phyloP scores from a whole-genome alignment of 2,329 filamentous ascomycete species.

The Xylaria hypoxylon region DNA sequence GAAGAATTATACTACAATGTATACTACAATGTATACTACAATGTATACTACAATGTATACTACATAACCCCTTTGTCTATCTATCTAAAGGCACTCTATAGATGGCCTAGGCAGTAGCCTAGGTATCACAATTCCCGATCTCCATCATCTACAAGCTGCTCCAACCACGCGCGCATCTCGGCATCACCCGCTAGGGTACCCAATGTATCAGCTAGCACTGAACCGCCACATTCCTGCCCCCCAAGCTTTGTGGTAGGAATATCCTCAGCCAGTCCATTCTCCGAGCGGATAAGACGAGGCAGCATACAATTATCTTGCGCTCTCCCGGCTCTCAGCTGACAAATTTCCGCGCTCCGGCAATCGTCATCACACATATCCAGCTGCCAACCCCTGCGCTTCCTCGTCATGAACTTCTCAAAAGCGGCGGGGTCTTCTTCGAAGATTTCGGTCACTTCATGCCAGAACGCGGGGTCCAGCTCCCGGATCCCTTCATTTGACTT shows the following conservation, averaged over 20 bases:
- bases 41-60: too few species aligned
- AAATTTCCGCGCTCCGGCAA: slow-evolving; percentile 61
- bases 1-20: too few species aligned
- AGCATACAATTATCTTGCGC: slow-evolving; percentile 64
- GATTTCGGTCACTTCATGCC: slow-evolving; percentile 66
- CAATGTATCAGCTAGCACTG: slow-evolving; percentile 42
- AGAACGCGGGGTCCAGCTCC: slow-evolving; percentile 67
- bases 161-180: slow-evolving; percentile 36
- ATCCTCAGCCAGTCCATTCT: slow-evolving; percentile 48
- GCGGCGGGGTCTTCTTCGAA: slow-evolving; percentile 58
- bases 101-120: too few species aligned
- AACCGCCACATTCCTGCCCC: slow-evolving; percentile 42
- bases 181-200: slow-evolving; percentile 27
- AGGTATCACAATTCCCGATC: slow-evolving; percentile 12
- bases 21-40: too few species aligned
- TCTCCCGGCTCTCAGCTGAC: slow-evolving; percentile 63
- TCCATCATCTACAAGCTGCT: slow-evolving; percentile 23
- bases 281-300: slow-evolving; percentile 47
- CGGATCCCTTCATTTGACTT: not conserved
- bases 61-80: too few species aligned
- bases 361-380: slow-evolving; percentile 45
- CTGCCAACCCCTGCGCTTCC: slow-evolving; percentile 62
- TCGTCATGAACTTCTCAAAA: slow-evolving; percentile 61
- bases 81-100: too few species aligned
- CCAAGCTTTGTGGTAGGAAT: slow-evolving; percentile 14